These are phyloP conservation scores for Hansenula lynferdii DNA, from an alignment of 1,139 yeast genomes.

Conservation along the genomic window DNA sequence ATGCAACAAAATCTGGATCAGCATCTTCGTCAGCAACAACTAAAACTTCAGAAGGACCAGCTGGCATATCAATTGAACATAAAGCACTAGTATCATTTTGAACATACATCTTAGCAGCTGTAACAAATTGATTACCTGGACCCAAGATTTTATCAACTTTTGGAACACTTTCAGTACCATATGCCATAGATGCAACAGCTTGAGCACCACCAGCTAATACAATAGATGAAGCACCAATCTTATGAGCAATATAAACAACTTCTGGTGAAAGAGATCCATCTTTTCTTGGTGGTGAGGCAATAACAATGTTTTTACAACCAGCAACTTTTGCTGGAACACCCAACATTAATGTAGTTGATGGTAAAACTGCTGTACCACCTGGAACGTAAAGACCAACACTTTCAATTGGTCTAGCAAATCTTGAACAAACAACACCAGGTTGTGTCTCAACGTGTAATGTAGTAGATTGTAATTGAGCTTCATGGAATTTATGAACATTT, in stretches of 20 bases:
- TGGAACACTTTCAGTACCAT: slow-evolving; percentile 88
- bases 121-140: slow-evolving; percentile 98
- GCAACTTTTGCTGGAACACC: slow-evolving; percentile 99
- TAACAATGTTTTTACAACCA: slow-evolving; percentile 87
- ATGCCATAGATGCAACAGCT: slow-evolving; percentile 98
- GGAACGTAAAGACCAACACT: slow-evolving; percentile 95
- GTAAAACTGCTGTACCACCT: slow-evolving; percentile 98
- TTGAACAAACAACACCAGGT: slow-evolving; percentile 90
- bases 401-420: slow-evolving; percentile 93
- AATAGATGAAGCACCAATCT: slow-evolving; percentile 85
- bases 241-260: slow-evolving; percentile 95
- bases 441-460: slow-evolving; percentile 82
- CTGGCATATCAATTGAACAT: slow-evolving; percentile 98
- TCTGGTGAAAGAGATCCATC: slow-evolving; percentile 96
- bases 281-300: slow-evolving; percentile 96
- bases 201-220: slow-evolving; percentile 99
- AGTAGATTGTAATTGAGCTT: slow-evolving; percentile 77
- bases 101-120: slow-evolving; percentile 98
- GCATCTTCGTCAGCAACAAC: slow-evolving; percentile 86
- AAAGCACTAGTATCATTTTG: slow-evolving; percentile 93
- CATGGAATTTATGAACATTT: slow-evolving; percentile 89
- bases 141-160: slow-evolving; percentile 97
- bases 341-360: slow-evolving; percentile 96
- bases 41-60: slow-evolving; percentile 97
- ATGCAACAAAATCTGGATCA: slow-evolving; percentile 93